A percentile compares a stretch with the other conserved stretches of the same genome.
Conservation (phyloP, 2,329 filamentous ascomycete genomes). For the Teratosphaeria gauchensis region DNA sequence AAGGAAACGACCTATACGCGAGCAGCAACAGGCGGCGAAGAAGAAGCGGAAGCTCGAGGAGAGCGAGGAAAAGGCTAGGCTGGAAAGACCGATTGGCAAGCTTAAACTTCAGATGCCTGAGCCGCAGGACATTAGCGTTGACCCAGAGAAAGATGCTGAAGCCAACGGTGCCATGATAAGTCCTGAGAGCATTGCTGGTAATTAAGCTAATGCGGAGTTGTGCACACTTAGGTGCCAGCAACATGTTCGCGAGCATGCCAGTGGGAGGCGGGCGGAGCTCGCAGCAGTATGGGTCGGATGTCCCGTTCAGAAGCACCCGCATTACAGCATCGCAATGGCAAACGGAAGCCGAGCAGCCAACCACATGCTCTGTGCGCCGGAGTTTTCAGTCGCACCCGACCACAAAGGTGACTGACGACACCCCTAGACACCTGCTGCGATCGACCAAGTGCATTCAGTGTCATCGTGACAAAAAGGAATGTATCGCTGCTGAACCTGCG, state of each 20-base stretch:
- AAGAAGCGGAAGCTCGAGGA: slow-evolving; percentile 68
- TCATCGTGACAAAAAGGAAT: background rate
- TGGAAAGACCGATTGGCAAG: slow-evolving; percentile 42
- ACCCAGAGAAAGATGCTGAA: slow-evolving; percentile 55
- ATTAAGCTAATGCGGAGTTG: background rate
- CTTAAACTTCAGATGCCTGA: slow-evolving; percentile 37
- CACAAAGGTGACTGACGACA: background rate
- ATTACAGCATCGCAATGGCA: background rate
- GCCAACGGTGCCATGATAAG: slow-evolving; percentile 68
- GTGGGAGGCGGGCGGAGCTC: too few relatives aligned
- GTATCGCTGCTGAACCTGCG: background rate
- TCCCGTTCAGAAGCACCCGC: too few relatives aligned
- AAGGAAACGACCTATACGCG: slow-evolving; percentile 70
- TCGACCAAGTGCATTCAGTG: background rate
- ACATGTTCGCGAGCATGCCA: background rate
- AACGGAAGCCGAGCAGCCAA: background rate
- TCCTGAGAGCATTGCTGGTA: slow-evolving; percentile 56
- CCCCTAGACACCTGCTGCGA: background rate
- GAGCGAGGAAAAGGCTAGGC: slow-evolving; percentile 15
- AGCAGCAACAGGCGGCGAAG: slow-evolving; percentile 74
- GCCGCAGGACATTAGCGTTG: slow-evolving; percentile 35
- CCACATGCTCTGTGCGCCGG: background rate
- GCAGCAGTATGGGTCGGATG: too few relatives aligned
- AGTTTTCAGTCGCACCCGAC: background rate
- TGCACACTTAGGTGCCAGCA: background rate